Evolutionary conservation across 2,329 filamentous ascomycete species (phyloP), one percentile per base, ranked within the genome.

Genomic region (Venturia pyrina): DNA sequence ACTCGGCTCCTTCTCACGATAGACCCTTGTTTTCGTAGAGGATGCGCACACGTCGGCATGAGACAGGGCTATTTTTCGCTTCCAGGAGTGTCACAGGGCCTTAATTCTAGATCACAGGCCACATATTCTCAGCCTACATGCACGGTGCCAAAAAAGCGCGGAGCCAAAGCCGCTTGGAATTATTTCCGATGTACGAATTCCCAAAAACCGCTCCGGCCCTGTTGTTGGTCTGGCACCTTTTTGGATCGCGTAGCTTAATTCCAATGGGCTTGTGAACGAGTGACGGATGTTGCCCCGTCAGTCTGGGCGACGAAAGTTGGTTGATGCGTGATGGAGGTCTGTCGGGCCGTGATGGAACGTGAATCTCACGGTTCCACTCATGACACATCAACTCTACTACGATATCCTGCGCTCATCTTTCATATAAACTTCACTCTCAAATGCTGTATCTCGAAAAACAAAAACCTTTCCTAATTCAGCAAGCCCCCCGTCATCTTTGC

Each of bases 401-500:
- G n/a, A n/a, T n/a, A 50, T 53, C 21, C 6, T 21, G 15, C 8
- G 24, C 11, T 43, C 13, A 13, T 15, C 4, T 15, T 5, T 43
- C 11, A 15, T 43, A 5, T 43, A 13, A 17, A 43, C 1, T 43
- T 5, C 41, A 1, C 11, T 43, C 41, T 17, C 41, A 13, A 15
- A 43, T 13, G 13, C 11, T 17, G 10, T 40, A 43, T 17, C 11
- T 43, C 13, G 8, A 43, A 19, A 32, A 37, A 57, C 15, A 57
- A n/a, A 7, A 28, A 34, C 15, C 2, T 32, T n/a, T 59, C 53
- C 53, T 40, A 59, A 37, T 28, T 37, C 15, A 37, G 53, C 13
- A 59, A 37, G 28, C 17, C 53, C 34, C 62, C 28, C 3, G 64
- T 77, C 74, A 95, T 71, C 89, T 83, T 71, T 89, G 88, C 69